These are phyloP conservation scores for Stenogyne calaminthoides DNA, from an alignment of 305 asterid species.

Conservation along the genomic window DNA sequence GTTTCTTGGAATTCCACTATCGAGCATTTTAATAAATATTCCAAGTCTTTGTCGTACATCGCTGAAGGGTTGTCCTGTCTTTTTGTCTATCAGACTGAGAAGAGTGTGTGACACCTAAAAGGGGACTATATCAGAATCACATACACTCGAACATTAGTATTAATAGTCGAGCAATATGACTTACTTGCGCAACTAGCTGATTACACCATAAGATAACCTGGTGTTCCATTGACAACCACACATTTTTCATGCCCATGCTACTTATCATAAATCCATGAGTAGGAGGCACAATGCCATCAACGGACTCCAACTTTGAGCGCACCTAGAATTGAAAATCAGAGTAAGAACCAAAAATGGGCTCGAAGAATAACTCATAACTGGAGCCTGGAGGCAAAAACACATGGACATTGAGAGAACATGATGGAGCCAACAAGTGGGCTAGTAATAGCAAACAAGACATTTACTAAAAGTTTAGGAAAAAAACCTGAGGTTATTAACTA, in stretches of 20 bases:
- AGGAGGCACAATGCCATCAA: constrained; percentile 94
- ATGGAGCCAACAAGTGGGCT: constrained; percentile 4
- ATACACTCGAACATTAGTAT: constrained; percentile 19
- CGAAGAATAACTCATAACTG: constrained; percentile 15
- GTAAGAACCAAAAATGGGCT: constrained; percentile 21
- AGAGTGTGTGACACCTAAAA: constrained; percentile 96
- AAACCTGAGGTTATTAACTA: not conserved
- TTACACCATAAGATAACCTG: constrained; percentile 99
- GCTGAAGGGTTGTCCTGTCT: constrained; percentile 67
- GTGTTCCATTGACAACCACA: constrained; percentile 99
- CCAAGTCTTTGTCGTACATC: constrained; percentile 75
- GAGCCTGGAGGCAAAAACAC: constrained; percentile 22
- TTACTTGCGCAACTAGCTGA: constrained; percentile 96
- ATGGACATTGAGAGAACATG: constrained; percentile 2
- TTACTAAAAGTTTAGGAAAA: constrained; percentile 2
- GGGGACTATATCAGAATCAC: constrained; percentile 38
- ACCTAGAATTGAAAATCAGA: constrained; percentile 53
- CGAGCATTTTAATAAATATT: constrained; percentile 82
- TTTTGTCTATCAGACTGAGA: constrained; percentile 79
- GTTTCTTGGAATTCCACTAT: constrained; percentile 81
- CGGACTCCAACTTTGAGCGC: constrained; percentile 81
- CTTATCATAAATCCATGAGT: constrained; percentile 88
- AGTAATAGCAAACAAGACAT: not conserved
- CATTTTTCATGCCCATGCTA: constrained; percentile 85
- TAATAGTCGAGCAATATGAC: constrained; percentile 39